Evolutionary conservation across 1,284 basidiomycete genomes (phyloP).

Genomic region (Tilletiaria anomala): DNA sequence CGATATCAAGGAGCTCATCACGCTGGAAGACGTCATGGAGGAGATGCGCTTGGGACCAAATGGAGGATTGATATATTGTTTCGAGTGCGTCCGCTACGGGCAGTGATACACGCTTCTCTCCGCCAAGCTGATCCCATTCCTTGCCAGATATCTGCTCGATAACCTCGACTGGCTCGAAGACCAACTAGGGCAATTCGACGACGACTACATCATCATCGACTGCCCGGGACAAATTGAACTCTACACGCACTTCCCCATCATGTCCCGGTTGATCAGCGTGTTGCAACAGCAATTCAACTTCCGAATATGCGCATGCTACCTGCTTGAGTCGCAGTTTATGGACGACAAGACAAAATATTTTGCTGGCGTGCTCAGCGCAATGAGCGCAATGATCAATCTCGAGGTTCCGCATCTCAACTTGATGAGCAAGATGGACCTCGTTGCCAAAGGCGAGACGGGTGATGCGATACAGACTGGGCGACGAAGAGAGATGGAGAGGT

Average conservation of each 20-base stretch:
- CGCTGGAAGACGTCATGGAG: conserved; percentile 86
- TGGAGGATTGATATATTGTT: conserved; percentile 92
- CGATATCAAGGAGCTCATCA: conserved; percentile 87
- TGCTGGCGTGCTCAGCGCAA: conserved; percentile 90
- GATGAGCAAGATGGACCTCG: conserved; percentile 98
- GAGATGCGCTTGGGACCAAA: conserved; percentile 94
- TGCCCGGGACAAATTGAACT: conserved; percentile 98
- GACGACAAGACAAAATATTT: conserved; percentile 98
- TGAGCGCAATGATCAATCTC: conserved; percentile 97
- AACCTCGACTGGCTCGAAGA: conserved; percentile 99
- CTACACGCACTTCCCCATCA: conserved; percentile 93
- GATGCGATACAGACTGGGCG: not conserved
- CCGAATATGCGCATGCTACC: conserved; percentile 48
- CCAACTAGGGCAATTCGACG: conserved; percentile 74
- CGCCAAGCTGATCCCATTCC: no score
- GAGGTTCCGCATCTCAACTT: conserved; percentile 94
- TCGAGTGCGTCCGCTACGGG: conserved; percentile 93
- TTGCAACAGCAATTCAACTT: conserved; percentile 38
- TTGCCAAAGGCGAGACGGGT: conserved; percentile 37
- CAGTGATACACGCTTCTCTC: not conserved
- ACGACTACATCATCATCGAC: conserved; percentile 95
- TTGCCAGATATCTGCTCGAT: conserved; percentile 72
- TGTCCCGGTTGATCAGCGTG: conserved; percentile 66
- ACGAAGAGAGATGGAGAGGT: not conserved
- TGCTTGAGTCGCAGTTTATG: conserved; percentile 97